A percentile compares a stretch with the other conserved stretches of the same genome.
phyloP scores from a whole-genome alignment of 805 yeast species.

The Tetrapisispora taiwanensis region DNA sequence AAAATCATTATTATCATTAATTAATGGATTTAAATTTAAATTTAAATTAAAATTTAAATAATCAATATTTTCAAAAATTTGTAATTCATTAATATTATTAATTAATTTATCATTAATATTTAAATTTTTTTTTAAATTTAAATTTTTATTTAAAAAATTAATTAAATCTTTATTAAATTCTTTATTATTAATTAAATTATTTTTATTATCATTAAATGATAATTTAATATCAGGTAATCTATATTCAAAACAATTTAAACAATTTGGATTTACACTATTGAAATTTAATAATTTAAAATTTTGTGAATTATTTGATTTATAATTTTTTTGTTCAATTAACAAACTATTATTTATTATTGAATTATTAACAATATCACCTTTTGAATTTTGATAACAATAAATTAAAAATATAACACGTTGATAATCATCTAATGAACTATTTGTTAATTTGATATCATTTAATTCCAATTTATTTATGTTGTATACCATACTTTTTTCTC shows the following conservation, averaged over 20 bases:
- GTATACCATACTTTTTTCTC: background rate
- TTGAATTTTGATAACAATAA: background rate
- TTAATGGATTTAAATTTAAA: background rate
- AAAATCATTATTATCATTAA: too few relatives aligned
- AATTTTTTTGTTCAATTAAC: constrained; percentile 9
- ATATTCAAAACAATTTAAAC: constrained; percentile 20
- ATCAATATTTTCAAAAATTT: constrained; percentile 1
- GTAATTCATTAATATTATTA: background rate
- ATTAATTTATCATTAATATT: background rate
- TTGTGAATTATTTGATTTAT: constrained; percentile 19
- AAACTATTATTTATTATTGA: constrained; percentile 2
- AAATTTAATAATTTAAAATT: constrained; percentile 3
- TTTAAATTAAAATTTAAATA: background rate
- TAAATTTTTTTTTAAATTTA: background rate
- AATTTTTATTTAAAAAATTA: background rate
- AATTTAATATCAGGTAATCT: constrained; percentile 7
- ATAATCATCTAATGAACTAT: constrained; percentile 25
- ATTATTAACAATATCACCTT: background rate
- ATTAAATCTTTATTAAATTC: background rate
- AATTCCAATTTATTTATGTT: constrained; percentile 13
- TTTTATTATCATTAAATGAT: too few relatives aligned
- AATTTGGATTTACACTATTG: background rate
- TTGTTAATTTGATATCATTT: constrained; percentile 11
- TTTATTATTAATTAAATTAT: background rate
- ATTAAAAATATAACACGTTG: constrained; percentile 21